Base-by-base conservation (phyloP, 2,329 filamentous ascomycete species). In the Xylariaceae sp. region DNA sequence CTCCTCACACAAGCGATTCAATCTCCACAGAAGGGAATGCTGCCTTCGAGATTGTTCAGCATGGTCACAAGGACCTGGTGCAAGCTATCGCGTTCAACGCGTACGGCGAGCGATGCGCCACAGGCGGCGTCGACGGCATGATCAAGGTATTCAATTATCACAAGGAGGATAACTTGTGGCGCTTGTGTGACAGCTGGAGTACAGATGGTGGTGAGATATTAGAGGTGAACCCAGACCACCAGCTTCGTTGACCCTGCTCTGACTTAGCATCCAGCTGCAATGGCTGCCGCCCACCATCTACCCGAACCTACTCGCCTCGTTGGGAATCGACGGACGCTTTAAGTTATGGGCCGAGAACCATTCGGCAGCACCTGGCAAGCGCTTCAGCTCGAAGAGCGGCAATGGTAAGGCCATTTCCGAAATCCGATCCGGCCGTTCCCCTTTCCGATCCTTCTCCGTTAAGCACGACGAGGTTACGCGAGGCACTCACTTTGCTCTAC, bases 261-360 rank as follows among this genome's bases (percentile, higher is more conserved):
- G 47, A 55, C 50, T 47, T 48, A 49, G 44, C 29, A 9, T 35
- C 37, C 58, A 91, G 87, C 82, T 95, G 41, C 88, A 93, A 73
- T 97, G 91, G 90, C 87, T 95, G 43, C 88, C 89, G 1, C 87
- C 89, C 0, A 91, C 87, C 49, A 83, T 93, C 45, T 93, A 93
- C 52, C 89, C 80, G 29, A 82, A 93, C 59, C 79, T 95, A 55
- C 73, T 97, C 53, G 90, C 85, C 42, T 95, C 87, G 40, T 85
- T 96, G 45, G 89, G 87, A 48, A 86, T 91, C 57, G 91, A 96
- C 56, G 88, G 91, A 57, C 83, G 84, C 63, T 89, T 94, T 71
- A 88, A 89, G 61, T 75, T 97, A 50, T 97, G 91, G 91, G 84
- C 87, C 46, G 91, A 96, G 67, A 89, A 96, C 64, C 82, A 86